Conservation (phyloP, 495 filamentous ascomycete genomes). For the Viridothelium virens region DNA sequence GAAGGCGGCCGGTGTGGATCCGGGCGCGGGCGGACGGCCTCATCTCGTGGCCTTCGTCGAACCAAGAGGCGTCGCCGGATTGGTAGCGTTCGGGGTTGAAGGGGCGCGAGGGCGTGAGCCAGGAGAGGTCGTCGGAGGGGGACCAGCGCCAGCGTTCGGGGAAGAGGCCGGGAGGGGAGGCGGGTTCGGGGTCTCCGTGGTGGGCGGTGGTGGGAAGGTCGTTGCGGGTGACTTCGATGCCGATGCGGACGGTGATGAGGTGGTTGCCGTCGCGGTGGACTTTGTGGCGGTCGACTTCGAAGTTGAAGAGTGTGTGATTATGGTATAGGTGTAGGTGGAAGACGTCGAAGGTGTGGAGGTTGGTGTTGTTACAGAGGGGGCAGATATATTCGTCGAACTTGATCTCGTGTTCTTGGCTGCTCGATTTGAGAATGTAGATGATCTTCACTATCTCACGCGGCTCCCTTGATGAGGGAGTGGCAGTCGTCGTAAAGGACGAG, state of each 20-base stretch:
- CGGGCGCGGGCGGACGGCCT: not conserved
- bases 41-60: not conserved
- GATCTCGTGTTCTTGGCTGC: not conserved
- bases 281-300: not conserved
- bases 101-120: not conserved
- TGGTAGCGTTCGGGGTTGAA: not conserved
- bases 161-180: not conserved
- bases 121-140: not conserved
- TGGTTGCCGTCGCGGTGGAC: too few relatives aligned
- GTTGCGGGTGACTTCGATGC: not conserved
- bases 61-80: not conserved
- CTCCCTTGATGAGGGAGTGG: not conserved
- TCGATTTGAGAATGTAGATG: conserved; percentile 5
- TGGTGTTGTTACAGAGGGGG: not conserved
- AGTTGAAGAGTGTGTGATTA: not conserved
- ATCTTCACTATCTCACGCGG: not conserved
- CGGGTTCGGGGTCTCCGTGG: not conserved
- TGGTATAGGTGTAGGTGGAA: not conserved
- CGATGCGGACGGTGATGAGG: not conserved
- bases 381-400: conserved; percentile 7
- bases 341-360: not conserved
- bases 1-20: not conserved
- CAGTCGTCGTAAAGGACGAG: not conserved
- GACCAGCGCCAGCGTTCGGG: not conserved
- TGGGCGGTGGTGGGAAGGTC: not conserved